Base-by-base conservation (phyloP, 2,329 filamentous ascomycete genomes). In the Exophiala dermatitidis region DNA sequence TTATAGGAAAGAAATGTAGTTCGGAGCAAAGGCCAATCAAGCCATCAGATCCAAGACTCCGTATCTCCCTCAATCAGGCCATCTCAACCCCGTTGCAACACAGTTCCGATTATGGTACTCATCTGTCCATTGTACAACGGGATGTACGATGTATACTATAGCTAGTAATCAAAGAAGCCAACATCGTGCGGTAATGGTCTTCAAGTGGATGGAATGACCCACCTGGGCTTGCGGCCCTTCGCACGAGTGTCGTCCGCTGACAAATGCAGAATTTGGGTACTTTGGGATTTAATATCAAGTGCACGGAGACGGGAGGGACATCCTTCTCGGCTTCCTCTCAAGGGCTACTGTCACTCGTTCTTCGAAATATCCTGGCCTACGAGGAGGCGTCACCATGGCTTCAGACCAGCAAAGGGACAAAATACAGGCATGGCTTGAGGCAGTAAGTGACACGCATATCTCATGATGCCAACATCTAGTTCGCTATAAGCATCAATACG, bases 381-480 rank as follows among this genome's bases (percentile, higher is more conserved):
- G 10, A 10, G 36, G 9, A 38, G 10, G 12, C 41, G 45, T 50
- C 40, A 12, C 48, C 28, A 31, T 32, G 30, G 12, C 5, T 3
- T 32, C 38, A 34, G 36, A 52, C 30, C 50, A 26, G 4, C 12
- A 28, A 7, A 47, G 44, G 29, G 43, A 34, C 2, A 42, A 26
- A 19, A 54, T 54, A 8, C 47, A 54, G 29, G 43, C 37, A 32
- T 54, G 52, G 52, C 52, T 54, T 30, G 52, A 54, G 45, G 52
- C 31, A 28, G 52, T 54, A 54, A 30, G 52, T 47, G 10, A n/a
- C 36, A 10, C 10, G 9, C 36, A 5, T 38, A 8, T 38, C 36
- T 8, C 10, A 38, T 19, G 30, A 28, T n/a, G 36, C 12, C 28
- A 12, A 37, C 31, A 46, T 40, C 40, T 33, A 28, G 19, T 19